Base-by-base conservation (phyloP, 768 basidiomycete species). In the Guyanaporus albipodus region DNA sequence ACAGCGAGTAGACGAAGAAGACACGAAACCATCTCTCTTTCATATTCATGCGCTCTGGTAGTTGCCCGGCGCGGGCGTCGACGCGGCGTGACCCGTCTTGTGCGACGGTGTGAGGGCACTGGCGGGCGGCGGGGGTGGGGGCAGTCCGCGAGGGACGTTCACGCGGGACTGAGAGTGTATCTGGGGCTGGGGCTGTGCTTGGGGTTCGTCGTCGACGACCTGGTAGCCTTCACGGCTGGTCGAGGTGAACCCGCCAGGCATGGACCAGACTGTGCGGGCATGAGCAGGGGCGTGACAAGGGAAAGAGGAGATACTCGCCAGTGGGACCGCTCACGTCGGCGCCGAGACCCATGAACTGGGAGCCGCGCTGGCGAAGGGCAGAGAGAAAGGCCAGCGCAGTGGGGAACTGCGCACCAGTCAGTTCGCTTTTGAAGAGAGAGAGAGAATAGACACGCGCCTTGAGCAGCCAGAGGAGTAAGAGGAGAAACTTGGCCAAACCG, bases 201-300 rank as follows among this genome's bases (percentile, higher is more conserved):
- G 64, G 1, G 64, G 57, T 31, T 67, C 62, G 53, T 82, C 78
- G 29, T 80, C 82, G 10, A 85, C 73, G 32, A 71, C 75, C 58
- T 85, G 82, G 59, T 85, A 85, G 7, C 82, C 80, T 42, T 78
- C 78, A 32, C 76, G 70, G 19, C 57, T 51, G 28, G 64, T 55
- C 5, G 79, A 77, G 1, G 81, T 80, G 54, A 85, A 82, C 1
- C 82, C 82, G 12, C 84, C 85, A 4, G 85, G 85, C 85, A 87
- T 87, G 17, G 83, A 77, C 85, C 85, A 87, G 14, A 87, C 85
- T 87, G 48, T 23, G 39, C n/a, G 29, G 27, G 36, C n/a, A 28
- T 48, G 7, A 46, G 26, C 1, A 9, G 22, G 2, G 14, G 14
- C 3, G 14, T 15, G 11, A 11, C 26, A 9, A 18, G 22, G 17